Percentiles rank a stretch among this genome's conserved stretches.
These are phyloP conservation scores for Zizania palustris DNA, from an alignment of 202 grass and related monocot species.

Conservation along the genomic window DNA sequence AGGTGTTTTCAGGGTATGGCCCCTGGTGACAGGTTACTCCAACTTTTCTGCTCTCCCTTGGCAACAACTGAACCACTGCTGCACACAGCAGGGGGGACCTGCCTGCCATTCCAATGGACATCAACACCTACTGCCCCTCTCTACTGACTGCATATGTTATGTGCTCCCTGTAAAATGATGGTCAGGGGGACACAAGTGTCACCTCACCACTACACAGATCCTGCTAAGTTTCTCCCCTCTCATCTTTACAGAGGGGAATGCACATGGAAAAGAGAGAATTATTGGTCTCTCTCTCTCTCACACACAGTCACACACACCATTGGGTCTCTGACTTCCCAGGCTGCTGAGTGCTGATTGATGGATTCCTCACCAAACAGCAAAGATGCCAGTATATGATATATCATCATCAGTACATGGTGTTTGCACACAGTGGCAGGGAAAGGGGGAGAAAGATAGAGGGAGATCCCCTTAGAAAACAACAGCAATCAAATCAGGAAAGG, in stretches of 20 bases:
- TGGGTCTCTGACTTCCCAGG: conserved; percentile 27
- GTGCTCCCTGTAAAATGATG: conserved; percentile 47
- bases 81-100: conserved; percentile 10
- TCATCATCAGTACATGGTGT: conserved; percentile 51
- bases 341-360: conserved; percentile 61
- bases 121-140: conserved; percentile 15
- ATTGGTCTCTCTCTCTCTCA: conserved; percentile 45
- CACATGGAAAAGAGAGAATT: conserved; percentile 60
- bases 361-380: conserved; percentile 80
- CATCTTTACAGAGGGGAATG: conserved; percentile 70
- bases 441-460: not conserved
- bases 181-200: conserved; percentile 58
- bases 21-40: conserved; percentile 7
- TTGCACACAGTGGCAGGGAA: conserved; percentile 14
- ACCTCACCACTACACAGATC: conserved; percentile 49
- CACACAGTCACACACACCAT: too few relatives aligned
- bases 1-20: conserved; percentile 25
- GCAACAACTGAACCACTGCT: conserved; percentile 25
- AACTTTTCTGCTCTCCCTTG: conserved; percentile 27
- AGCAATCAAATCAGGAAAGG: conserved; percentile 45
- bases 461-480: conserved; percentile 39
- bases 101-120: conserved; percentile 40
- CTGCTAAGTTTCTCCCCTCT: conserved; percentile 19
- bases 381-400: conserved; percentile 43
- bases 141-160: conserved; percentile 30